Base-by-base conservation (phyloP, 768 basidiomycete species). In the Tulasnella sp. region DNA sequence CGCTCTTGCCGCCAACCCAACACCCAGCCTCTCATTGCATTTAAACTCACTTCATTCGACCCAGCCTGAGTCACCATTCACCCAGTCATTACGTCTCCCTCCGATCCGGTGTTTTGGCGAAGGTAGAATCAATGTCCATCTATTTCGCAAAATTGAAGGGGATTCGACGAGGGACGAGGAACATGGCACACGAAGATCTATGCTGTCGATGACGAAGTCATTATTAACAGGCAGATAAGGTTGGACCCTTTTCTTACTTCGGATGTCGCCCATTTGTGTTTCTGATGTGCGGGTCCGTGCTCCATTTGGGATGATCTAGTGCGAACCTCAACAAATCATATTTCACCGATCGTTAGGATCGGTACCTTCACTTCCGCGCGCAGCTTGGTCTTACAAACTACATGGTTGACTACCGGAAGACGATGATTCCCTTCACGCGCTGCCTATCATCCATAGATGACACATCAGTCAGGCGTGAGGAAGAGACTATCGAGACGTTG, bases 151-250 rank as follows among this genome's bases (percentile, higher is more conserved):
- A 82, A 53, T 76, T 97, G 27, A 77, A 81, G 17, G 86, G 88
- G 0, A 55, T 96, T 91, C 72, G 94, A 99, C 65, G 96, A 99
- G 72, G 96, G 93, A 1, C 98, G 92, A 88, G 94, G 93, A 0
- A 91, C 93, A 1, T 97, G 93, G 93, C 96, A 98, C 69, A 85
- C 90, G 2, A 99, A 99, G 71, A 79, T 92, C 58, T 99, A 99
- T 67, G 92, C 91, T 19, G 84, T 80, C 0, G 96, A 99, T 68
- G 84, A 97, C 67, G 83, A 93, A 54, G 78, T 99, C 44, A 82
- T 99, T 69, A 82, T 99, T 62, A 90, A 83, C 65, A 94, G 96
- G 94, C 93, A 63, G 71, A 81, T 70, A 59, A 51, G 76, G 73
- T 43, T n/a, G 51, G 65, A 48, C 31, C 56, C 55, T 29, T n/a